These are phyloP conservation scores for Vitis cinerea DNA, from an alignment of 164 flowering plant species.

Conservation along the genomic window DNA sequence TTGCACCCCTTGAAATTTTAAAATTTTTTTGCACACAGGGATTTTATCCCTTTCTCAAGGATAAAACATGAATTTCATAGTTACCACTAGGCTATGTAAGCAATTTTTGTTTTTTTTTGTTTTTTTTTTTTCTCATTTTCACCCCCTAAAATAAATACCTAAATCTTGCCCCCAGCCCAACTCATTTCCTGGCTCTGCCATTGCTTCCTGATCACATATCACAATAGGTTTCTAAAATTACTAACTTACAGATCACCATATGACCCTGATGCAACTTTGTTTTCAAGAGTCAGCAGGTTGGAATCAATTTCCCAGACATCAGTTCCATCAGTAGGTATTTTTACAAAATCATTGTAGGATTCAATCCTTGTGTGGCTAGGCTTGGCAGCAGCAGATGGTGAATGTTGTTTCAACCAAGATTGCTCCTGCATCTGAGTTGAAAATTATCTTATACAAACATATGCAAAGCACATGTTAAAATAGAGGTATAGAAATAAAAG, in stretches of 20 bases:
- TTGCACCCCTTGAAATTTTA: too few species aligned
- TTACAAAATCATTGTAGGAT: conserved; percentile 16
- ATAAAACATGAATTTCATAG: too few species aligned
- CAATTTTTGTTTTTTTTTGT: too few species aligned
- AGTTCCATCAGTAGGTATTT: conserved; percentile 44
- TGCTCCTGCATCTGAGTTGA: conserved; percentile 28
- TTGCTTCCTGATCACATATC: too few species aligned
- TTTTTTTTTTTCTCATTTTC: too few species aligned
- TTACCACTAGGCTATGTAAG: too few species aligned
- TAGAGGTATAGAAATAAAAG: background rate
- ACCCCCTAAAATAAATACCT: too few species aligned
- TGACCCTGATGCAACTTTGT: conserved; percentile 49
- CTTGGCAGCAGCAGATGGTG: conserved; percentile 9
- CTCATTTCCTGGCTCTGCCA: too few species aligned
- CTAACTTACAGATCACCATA: conserved; percentile 72
- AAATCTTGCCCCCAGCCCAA: too few species aligned
- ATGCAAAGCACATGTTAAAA: background rate
- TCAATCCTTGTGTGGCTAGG: conserved; percentile 7
- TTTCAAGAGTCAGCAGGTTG: conserved; percentile 34
- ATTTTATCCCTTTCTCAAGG: too few species aligned
- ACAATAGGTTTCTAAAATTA: background rate
- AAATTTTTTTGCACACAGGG: too few species aligned
- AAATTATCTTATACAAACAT: background rate
- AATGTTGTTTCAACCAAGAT: conserved; percentile 15
- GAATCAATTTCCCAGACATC: conserved; percentile 58